Evolutionary conservation across 768 basidiomycete genomes (phyloP).

Genomic region (Mycena rebaudengoi): DNA sequence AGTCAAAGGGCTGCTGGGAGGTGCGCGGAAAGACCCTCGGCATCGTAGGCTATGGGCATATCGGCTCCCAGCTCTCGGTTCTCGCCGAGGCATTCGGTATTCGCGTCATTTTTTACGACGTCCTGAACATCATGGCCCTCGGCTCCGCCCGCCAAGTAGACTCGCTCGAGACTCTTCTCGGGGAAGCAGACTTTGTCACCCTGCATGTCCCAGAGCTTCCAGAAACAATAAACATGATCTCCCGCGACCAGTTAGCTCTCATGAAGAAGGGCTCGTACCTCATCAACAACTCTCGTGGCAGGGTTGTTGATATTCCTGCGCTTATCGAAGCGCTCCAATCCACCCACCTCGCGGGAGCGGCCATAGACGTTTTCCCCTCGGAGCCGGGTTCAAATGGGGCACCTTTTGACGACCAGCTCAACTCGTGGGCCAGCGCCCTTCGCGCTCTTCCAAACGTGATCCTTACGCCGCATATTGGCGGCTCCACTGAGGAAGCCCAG

Average conservation of each 20-base stretch:
- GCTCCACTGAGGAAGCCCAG: slow-evolving; percentile 99
- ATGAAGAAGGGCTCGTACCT: slow-evolving; percentile 98
- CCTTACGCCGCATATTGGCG: slow-evolving; percentile 98
- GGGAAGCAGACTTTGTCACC: slow-evolving; percentile 90
- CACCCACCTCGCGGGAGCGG: slow-evolving; percentile 88
- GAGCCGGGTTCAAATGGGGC: slow-evolving; percentile 94
- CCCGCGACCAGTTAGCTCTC: slow-evolving; percentile 72
- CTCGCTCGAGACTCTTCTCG: slow-evolving; percentile 74
- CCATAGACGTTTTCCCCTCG: slow-evolving; percentile 93
- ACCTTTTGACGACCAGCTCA: slow-evolving; percentile 88
- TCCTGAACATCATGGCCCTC: slow-evolving; percentile 96
- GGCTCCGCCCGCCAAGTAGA: slow-evolving; percentile 94
- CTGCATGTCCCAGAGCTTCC: slow-evolving; percentile 96
- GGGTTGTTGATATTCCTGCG: slow-evolving; percentile 94
- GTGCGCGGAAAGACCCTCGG: slow-evolving; percentile 97
- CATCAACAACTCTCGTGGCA: slow-evolving; percentile 97
- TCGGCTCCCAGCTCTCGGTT: slow-evolving; percentile 96
- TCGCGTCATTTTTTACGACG: slow-evolving; percentile 94
- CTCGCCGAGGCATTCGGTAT: slow-evolving; percentile 97
- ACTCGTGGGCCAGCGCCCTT: slow-evolving; percentile 82
- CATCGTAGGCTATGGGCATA: slow-evolving; percentile 98
- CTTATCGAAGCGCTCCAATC: slow-evolving; percentile 82
- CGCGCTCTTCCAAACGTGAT: slow-evolving; percentile 88
- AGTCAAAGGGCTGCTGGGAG: slow-evolving; percentile 98
- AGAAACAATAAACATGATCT: slow-evolving; percentile 96